These are phyloP conservation scores for Juncus effusus DNA, from an alignment of 176 grass and related monocot genomes.

Conservation along the genomic window DNA sequence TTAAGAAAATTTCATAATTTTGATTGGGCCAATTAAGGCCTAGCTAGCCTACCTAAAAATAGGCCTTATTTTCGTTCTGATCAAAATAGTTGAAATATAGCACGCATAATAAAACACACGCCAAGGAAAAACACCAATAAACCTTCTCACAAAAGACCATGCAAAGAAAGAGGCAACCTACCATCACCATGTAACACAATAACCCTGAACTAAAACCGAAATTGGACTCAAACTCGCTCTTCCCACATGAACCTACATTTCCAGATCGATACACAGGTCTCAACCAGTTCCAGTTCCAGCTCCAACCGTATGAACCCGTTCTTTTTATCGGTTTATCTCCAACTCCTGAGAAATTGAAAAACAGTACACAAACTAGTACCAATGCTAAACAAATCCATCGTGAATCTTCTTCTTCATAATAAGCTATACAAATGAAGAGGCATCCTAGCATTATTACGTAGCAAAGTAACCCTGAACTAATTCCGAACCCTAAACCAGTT, in stretches of 20 bases:
- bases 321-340: slow-evolving; percentile 1
- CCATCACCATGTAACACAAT: slow-evolving; percentile 13
- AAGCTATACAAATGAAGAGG: slow-evolving; percentile 23
- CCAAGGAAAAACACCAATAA: slow-evolving; percentile 16
- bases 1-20: not conserved
- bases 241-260: not conserved
- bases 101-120: slow-evolving; percentile 7
- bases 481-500: slow-evolving; percentile 36
- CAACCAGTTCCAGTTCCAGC: slow-evolving; percentile 28
- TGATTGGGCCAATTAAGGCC: not conserved
- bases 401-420: slow-evolving; percentile 18
- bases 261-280: slow-evolving; percentile 4
- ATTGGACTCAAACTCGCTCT: not conserved
- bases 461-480: slow-evolving; percentile 21
- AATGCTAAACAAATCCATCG: slow-evolving; percentile 25
- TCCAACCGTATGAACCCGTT: slow-evolving; percentile 4
- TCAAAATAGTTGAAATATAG: slow-evolving; percentile 20
- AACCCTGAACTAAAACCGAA: slow-evolving; percentile 13
- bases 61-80: slow-evolving; percentile 3
- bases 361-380: slow-evolving; percentile 6
- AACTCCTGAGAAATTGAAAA: slow-evolving; percentile 13
- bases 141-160: slow-evolving; percentile 14
- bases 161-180: slow-evolving; percentile 19
- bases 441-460: slow-evolving; percentile 17
- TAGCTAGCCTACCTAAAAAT: slow-evolving; percentile 2